phyloP scores from a whole-genome alignment of 2,329 filamentous ascomycete species.

The Clarireedia homoeocarpa region DNA sequence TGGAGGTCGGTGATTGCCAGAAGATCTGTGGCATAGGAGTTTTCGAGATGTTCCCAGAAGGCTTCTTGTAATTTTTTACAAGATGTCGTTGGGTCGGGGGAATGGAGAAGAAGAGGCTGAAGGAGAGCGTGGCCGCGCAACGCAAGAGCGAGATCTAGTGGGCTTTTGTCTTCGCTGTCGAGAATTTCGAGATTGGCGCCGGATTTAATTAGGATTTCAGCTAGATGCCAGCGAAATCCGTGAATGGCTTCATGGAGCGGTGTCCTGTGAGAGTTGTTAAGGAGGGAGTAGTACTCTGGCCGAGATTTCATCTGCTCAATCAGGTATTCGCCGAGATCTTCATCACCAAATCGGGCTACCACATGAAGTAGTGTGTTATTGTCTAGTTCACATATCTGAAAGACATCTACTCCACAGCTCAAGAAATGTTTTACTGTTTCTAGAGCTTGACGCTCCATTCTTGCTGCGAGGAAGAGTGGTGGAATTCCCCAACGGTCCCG shows the following conservation, averaged over 20 bases:
- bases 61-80: background rate
- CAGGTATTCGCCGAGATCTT: conserved; percentile 1
- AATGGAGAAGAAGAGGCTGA: background rate
- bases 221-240: background rate
- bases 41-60: background rate
- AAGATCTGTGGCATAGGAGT: background rate
- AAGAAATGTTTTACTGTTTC: background rate
- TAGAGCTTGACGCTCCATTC: background rate
- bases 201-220: background rate
- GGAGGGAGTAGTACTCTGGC: background rate
- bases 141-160: background rate
- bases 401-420: background rate
- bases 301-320: background rate
- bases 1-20: background rate
- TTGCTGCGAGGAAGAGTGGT: conserved; percentile 1
- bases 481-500: background rate
- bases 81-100: background rate
- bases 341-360: background rate
- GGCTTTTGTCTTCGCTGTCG: background rate
- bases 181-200: background rate
- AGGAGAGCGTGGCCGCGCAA: background rate
- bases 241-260: conserved; percentile 1
- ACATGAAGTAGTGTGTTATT: conserved; percentile 3
- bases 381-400: background rate
- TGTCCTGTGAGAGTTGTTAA: background rate